Base-by-base conservation (phyloP, 2,329 filamentous ascomycete species). In the Cladosporium cucumerinum region DNA sequence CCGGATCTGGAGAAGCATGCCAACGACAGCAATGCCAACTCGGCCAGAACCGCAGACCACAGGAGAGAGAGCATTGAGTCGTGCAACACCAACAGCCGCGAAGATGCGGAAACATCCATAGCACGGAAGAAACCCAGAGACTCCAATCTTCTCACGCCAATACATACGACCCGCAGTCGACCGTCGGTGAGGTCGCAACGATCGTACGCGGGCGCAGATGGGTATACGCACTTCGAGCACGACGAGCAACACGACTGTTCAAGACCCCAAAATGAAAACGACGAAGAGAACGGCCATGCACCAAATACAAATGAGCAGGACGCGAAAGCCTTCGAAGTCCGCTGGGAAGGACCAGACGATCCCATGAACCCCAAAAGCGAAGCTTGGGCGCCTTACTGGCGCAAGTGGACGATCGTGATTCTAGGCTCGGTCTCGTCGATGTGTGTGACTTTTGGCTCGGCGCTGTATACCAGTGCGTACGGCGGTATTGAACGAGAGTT, bases 391-490 rank as follows among this genome's bases (percentile, higher is more conserved):
- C 57, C 63, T 14, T 82, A 77, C 21, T 74, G 78, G n/a, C 85
- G 86, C 67, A 93, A 93, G 74, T 97, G 94, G 94, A 64, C 87
- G 32, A 89, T 97, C 67, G 87, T 93, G 1, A 70, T 87, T 39
- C 89, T 97, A 65, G 84, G 93, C n/a, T 87, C 88, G 11, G 75
- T 84, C 63, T 90, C 76, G 74, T 5, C 63, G 12, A 60, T 65
- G 63, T 61, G 63, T 28, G 63, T 65, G 5, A 65, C 63, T 16
- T 65, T 57, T 72, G 21, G 90, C 95, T 97, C 78, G 86, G 63
- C 57, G 25, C 28, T 65, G 12, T 65, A 65, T 49, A 65, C 63
- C 6, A 65, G 63, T 36, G 49, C 63, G n/a, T 65, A 65, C 51
- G 76, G 76, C 18, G 78, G 85, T 52, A 81, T 85, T 10, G 49